Evolutionary conservation across 2,329 filamentous ascomycete species (phyloP).

Genomic region (Penicillium frequentans): DNA sequence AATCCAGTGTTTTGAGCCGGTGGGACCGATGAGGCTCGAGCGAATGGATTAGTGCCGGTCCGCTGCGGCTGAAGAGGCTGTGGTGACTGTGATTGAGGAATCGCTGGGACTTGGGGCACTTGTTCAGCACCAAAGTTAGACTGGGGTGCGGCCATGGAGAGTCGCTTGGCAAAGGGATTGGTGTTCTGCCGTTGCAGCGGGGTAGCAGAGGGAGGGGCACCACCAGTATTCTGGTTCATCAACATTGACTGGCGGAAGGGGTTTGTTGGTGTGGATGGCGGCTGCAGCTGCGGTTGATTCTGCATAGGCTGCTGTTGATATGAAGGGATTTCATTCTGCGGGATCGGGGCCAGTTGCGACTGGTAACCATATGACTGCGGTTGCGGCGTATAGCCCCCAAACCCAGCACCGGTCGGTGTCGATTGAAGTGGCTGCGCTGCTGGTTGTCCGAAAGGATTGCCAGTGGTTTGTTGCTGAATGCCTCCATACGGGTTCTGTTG

Average conservation of each 20-base stretch:
- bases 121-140: conserved; percentile 20
- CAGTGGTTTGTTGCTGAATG: conserved; percentile 26
- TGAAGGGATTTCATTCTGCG: conserved; percentile 49
- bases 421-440: conserved; percentile 55
- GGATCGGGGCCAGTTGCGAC: conserved; percentile 45
- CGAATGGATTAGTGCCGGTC: conserved; percentile 74
- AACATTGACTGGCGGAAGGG: conserved; percentile 94
- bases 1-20: conserved; percentile 32
- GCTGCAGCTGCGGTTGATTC: conserved; percentile 37
- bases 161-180: conserved; percentile 79
- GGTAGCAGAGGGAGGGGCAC: conserved; percentile 42
- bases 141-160: conserved; percentile 34
- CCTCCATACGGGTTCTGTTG: conserved; percentile 26
- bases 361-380: conserved; percentile 59
- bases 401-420: conserved; percentile 72
- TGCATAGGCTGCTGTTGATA: conserved; percentile 45
- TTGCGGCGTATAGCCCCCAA: conserved; percentile 75
- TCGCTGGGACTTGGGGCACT: conserved; percentile 38
- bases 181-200: conserved; percentile 66
- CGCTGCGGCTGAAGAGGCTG: conserved; percentile 55
- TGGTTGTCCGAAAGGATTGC: conserved; percentile 32
- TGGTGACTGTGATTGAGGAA: conserved; percentile 32
- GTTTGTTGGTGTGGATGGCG: conserved; percentile 58
- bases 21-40: conserved; percentile 53
- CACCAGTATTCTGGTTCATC: conserved; percentile 49